Percentiles rank a stretch among this genome's conserved stretches.
Conservation (phyloP, 2,329 filamentous ascomycete genomes). For the Magnaporthales sp. region DNA sequence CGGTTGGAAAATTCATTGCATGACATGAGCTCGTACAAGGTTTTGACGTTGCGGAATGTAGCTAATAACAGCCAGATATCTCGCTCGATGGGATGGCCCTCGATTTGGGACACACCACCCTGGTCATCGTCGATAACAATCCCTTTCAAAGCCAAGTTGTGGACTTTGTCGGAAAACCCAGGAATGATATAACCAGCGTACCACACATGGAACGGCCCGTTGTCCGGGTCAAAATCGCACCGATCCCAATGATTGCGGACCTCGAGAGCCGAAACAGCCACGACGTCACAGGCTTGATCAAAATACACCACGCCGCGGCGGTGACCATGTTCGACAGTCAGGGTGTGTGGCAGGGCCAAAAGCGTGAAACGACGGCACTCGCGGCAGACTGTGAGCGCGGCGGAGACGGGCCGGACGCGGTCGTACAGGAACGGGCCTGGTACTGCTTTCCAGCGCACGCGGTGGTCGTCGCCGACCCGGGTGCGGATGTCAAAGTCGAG, state of each 20-base stretch:
- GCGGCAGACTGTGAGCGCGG: background rate
- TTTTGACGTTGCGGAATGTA: background rate
- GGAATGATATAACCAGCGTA: background rate
- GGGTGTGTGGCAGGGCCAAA: background rate
- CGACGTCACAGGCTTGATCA: background rate
- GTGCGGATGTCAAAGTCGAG: background rate
- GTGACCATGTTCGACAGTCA: background rate
- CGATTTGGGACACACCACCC: background rate
- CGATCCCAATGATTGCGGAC: background rate
- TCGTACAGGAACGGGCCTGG: background rate
- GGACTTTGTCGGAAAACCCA: background rate
- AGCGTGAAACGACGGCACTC: background rate
- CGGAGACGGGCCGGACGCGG: background rate
- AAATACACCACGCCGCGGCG: background rate
- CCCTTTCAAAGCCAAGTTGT: background rate
- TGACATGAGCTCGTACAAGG: background rate
- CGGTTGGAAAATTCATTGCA: background rate
- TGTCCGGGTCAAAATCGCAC: background rate
- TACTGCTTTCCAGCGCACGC: background rate
- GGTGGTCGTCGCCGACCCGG: too few relatives aligned
- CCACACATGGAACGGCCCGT: background rate
- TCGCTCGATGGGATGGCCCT: background rate
- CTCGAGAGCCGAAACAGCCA: background rate
- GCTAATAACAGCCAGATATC: background rate
- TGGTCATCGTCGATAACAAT: background rate